Evolutionary conservation across 2,329 filamentous ascomycete species (phyloP), one percentile per base, ranked within the genome.

Genomic region (Xylariaceae sp.): DNA sequence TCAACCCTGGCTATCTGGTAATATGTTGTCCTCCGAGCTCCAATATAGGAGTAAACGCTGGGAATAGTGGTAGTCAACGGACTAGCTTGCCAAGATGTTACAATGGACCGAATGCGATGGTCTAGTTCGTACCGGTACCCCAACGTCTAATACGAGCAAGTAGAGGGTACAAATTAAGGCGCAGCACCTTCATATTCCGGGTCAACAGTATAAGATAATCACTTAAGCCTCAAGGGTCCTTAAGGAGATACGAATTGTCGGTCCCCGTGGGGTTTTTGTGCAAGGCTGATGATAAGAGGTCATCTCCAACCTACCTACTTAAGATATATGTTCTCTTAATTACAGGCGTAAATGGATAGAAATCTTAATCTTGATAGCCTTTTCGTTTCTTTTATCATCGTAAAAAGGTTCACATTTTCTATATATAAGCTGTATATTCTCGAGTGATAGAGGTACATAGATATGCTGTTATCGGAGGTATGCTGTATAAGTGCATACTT

Each of bases 281-380:
- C 50, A 47, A 61, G 53, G 59, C 59, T 59, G 52, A 45, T 20
- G 21, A 12, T 14, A 23, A 42, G 14, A 21, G 40, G 46, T 54
- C 18, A 52, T 19, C 1, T 19, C 18, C 23, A 44, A 20, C 5
- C 3, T 44, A 21, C 14, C 14, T 19, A 37, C 20, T 20, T 19
- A n/a, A n/a, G n/a, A n/a, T n/a, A n/a, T n/a, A 26, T 26, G 23
- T 26, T 26, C 23, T 26, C 23, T 26, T 9, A 26, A 4, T 26
- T 9, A 9, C 4, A 26, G 9, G 23, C 4, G 23, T 41, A n/a
- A n/a, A n/a, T n/a, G n/a, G n/a, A n/a, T n/a, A n/a, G n/a, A n/a
- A n/a, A n/a, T n/a, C n/a, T n/a, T n/a, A n/a, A n/a, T n/a, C n/a
- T n/a, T n/a, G n/a, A n/a, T n/a, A n/a, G n/a, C n/a, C n/a, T n/a